Conservation (phyloP, 352 stramenopile species). For the Globisporangium viniferum region DNA sequence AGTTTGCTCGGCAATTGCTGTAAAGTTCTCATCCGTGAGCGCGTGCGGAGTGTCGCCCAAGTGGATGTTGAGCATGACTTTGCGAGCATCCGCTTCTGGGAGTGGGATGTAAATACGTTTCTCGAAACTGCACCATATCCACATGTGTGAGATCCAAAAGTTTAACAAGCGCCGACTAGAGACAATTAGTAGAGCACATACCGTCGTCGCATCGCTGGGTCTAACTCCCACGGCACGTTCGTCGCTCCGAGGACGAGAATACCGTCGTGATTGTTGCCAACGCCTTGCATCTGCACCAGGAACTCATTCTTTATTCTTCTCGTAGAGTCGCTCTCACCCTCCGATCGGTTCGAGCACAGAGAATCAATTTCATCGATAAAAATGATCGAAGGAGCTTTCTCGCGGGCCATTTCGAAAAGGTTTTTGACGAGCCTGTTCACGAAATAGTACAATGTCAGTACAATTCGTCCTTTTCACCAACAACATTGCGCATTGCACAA, state of each 20-base stretch:
- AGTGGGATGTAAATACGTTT: constrained; percentile 99
- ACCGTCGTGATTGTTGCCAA: constrained; percentile 87
- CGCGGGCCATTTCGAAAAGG: constrained; percentile 97
- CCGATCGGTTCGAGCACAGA: constrained; percentile 89
- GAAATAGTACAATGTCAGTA: neutral
- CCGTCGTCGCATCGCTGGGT: constrained; percentile 94
- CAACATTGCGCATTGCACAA: neutral
- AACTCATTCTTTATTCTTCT: constrained; percentile 98
- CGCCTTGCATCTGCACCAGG: constrained; percentile 97
- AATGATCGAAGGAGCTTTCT: constrained; percentile 93
- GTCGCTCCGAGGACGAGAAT: constrained; percentile 96
- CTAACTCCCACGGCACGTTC: constrained; percentile 98
- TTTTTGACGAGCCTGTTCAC: constrained; percentile 92
- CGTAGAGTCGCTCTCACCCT: constrained; percentile 95
- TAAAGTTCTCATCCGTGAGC: constrained; percentile 93
- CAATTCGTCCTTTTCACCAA: constrained; percentile 1
- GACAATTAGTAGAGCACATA: constrained; percentile 25
- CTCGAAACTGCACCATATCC: constrained; percentile 84
- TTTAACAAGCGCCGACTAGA: neutral
- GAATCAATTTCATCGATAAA: constrained; percentile 99
- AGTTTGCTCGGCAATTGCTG: constrained; percentile 89
- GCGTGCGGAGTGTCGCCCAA: constrained; percentile 95
- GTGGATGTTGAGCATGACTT: constrained; percentile 97
- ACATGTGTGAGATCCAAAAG: constrained; percentile 14
- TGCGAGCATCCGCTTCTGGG: constrained; percentile 88